Percentiles rank a stretch among this genome's conserved stretches.
phyloP scores from a whole-genome alignment of 2,329 filamentous ascomycete genomes.

The Calonectria pseudoreteaudii region DNA sequence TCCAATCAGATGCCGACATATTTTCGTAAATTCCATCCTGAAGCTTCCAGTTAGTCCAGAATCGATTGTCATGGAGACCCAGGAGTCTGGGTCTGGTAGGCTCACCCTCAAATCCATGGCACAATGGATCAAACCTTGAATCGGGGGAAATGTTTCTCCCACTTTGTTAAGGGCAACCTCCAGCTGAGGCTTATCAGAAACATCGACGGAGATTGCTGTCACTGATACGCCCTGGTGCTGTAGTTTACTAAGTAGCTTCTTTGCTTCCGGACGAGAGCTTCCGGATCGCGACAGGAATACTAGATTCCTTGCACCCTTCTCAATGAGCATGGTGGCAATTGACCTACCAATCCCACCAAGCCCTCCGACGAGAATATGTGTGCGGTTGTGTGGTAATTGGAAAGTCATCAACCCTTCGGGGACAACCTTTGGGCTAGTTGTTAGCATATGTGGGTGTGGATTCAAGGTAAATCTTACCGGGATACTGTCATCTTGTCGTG shows the following conservation, averaged over 20 bases:
- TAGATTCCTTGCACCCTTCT: constrained; percentile 37
- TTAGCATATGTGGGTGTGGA: background rate
- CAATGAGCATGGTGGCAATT: constrained; percentile 51
- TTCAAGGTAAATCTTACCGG: background rate
- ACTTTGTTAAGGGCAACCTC: background rate
- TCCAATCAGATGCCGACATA: background rate
- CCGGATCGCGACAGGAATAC: background rate
- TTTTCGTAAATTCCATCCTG: background rate
- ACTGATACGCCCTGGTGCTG: background rate
- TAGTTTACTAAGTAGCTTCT: background rate
- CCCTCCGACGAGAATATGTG: constrained; percentile 47
- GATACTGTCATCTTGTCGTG: background rate
- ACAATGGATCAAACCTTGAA: background rate
- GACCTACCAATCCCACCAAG: constrained; percentile 54
- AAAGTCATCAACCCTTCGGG: background rate
- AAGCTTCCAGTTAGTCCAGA: background rate
- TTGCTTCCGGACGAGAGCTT: background rate
- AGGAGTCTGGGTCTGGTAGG: background rate
- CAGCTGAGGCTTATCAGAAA: background rate
- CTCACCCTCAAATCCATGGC: background rate
- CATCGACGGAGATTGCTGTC: background rate
- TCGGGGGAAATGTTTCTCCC: background rate
- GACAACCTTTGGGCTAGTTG: background rate
- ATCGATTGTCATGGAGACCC: background rate
- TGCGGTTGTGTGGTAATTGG: background rate